A percentile compares a stretch with the other conserved stretches of the same genome.
These are phyloP conservation scores for Chaetomium sp. DNA, from an alignment of 2,329 filamentous ascomycete genomes.

Conservation along the genomic window DNA sequence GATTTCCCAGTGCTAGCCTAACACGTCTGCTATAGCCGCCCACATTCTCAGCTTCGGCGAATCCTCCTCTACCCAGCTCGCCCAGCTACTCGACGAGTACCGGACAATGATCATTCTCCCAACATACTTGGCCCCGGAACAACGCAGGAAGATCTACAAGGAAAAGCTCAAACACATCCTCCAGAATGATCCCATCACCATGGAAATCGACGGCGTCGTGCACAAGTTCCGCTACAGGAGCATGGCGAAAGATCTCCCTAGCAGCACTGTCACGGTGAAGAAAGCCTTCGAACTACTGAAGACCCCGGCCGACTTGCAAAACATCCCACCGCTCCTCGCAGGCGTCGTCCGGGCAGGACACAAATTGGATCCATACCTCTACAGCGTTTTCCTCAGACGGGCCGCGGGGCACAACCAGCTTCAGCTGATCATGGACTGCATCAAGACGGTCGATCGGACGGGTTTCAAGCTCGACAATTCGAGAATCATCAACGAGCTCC, in stretches of 20 bases:
- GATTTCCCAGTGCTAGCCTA: neutral
- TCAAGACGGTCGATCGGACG: conserved; percentile 50
- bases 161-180: conserved; percentile 51
- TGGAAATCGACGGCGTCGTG: conserved; percentile 60
- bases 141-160: conserved; percentile 57
- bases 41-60: conserved; percentile 51
- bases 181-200: conserved; percentile 56
- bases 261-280: conserved; percentile 44
- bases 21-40: conserved; percentile 27
- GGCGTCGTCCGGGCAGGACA: conserved; percentile 49
- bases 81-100: conserved; percentile 54
- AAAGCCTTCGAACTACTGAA: conserved; percentile 50
- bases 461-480: conserved; percentile 47
- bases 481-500: conserved; percentile 46
- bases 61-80: conserved; percentile 57
- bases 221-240: conserved; percentile 54
- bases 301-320: conserved; percentile 53
- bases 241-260: conserved; percentile 47
- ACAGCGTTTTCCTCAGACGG: conserved; percentile 46
- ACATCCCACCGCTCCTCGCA: conserved; percentile 55
- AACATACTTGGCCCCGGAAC: conserved; percentile 55
- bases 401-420: conserved; percentile 47
- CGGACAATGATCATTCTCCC: conserved; percentile 64
- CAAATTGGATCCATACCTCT: conserved; percentile 42
- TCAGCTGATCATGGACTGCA: conserved; percentile 53